Conservation (phyloP, 2,329 filamentous ascomycete genomes). For the Trichophyton schoenleinii region DNA sequence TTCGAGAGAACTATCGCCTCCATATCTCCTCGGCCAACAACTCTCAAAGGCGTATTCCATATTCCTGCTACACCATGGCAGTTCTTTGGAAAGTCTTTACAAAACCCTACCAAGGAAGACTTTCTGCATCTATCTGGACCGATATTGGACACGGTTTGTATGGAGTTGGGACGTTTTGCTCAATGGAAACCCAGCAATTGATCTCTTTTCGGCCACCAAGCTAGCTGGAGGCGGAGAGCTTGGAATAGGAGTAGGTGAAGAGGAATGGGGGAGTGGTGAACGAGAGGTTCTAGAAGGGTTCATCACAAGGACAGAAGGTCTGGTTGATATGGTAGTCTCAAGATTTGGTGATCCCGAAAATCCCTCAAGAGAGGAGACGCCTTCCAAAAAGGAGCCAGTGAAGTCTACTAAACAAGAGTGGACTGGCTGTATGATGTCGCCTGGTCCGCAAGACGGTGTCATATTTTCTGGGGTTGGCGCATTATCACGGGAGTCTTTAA, state of each 20-base stretch:
- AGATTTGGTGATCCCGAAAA: conserved; percentile 56
- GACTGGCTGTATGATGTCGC: conserved; percentile 59
- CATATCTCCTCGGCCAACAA: conserved; percentile 64
- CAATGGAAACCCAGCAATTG: conserved; percentile 73
- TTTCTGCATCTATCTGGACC: conserved; percentile 60
- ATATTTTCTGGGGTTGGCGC: conserved; percentile 73
- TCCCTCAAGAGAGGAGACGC: conserved; percentile 13
- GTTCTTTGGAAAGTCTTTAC: conserved; percentile 59
- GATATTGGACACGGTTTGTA: conserved; percentile 65
- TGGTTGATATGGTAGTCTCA: conserved; percentile 78
- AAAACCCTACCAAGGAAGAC: conserved; percentile 50
- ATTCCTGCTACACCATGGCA: conserved; percentile 79
- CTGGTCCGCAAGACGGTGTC: conserved; percentile 63
- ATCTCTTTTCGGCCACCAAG: conserved; percentile 72
- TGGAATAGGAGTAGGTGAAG: conserved; percentile 87
- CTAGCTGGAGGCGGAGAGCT: conserved; percentile 82
- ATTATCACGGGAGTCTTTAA: conserved; percentile 57
- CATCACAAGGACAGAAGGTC: conserved; percentile 62
- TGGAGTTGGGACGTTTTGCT: conserved; percentile 74
- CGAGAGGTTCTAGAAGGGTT: conserved; percentile 88
- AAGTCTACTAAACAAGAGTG: conserved; percentile 35
- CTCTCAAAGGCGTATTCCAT: conserved; percentile 67
- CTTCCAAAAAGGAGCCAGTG: conserved; percentile 17
- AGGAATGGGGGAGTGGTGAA: conserved; percentile 87
- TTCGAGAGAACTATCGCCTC: conserved; percentile 75